Base-by-base conservation (phyloP, 1,284 basidiomycete species). In the Retiboletus flavoniger region DNA sequence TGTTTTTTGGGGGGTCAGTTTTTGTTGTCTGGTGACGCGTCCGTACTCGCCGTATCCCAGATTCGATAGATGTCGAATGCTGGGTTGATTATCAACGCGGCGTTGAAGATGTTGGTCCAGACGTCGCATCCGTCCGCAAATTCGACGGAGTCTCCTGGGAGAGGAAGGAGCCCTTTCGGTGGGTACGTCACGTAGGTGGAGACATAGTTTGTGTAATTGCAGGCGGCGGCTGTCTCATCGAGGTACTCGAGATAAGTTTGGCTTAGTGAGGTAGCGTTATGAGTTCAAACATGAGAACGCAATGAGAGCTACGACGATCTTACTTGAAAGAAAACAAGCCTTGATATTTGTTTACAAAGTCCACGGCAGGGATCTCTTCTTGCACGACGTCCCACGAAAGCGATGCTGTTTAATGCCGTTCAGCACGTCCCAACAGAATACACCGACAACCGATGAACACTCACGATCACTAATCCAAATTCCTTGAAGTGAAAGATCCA, bases 31-130 rank as follows among this genome's bases (percentile, higher is more conserved):
- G 5, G 34, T 1, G 4, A n/a, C 0, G 9, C 3, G 6, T 3
- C 2, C 2, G 13, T 9, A 66, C 77, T 57, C 49, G 74, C 79
- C 21, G 81, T 86, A 65, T 87, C 85, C 67, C 89, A 87, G 50
- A 90, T 84, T 32, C 84, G 78, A 66, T 91, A 91, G 8, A 88
- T 77, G 63, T 92, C 78, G 72, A 91, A 91, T 3, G 85, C 89
- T 0, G 87, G 88, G 64, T 91, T 89, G 57, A 86, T 70, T 3
- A 69, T 55, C 21, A 88, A 59, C 0, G 86, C 82, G 0, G 78
- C 83, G 16, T 81, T 66, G 62, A 85, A 83, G 45, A 89, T 84
- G 38, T 74, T 69, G 40, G 80, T 75, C 84, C 85, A 89, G 2
- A 89, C 63, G 63, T 88, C 84, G 61, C 89, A 91, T 4, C 78